A percentile compares a stretch with the other conserved stretches of the same genome.
These are phyloP conservation scores for Botrytis deweyae DNA, from an alignment of 2,329 filamentous ascomycete genomes.

Conservation along the genomic window DNA sequence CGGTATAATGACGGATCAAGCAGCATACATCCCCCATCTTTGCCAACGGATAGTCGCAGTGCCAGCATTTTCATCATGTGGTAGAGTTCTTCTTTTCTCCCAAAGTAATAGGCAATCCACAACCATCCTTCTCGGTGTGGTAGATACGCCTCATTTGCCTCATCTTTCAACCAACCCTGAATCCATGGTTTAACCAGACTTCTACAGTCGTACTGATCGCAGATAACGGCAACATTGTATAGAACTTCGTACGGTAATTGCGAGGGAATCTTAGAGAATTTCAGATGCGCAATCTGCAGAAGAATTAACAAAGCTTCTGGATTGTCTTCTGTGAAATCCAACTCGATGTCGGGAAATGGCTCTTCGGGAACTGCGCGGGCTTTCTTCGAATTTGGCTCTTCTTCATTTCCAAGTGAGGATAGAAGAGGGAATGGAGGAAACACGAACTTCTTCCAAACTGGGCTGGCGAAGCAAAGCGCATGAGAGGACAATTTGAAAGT, in stretches of 20 bases:
- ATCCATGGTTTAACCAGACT: not conserved
- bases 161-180: not conserved
- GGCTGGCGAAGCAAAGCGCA: not conserved
- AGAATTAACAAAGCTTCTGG: not conserved
- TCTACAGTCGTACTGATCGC: not conserved
- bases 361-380: not conserved
- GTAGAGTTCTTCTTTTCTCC: not conserved
- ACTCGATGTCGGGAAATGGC: not conserved
- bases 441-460: not conserved
- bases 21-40: not conserved
- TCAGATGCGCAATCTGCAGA: not conserved
- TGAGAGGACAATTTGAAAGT: not conserved
- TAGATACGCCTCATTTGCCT: not conserved
- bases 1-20: fast-evolving
- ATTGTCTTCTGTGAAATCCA: not conserved
- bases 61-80: not conserved
- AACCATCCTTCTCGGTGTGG: no score
- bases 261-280: not conserved
- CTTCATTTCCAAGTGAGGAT: not conserved
- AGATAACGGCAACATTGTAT: not conserved
- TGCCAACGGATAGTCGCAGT: fast-evolving
- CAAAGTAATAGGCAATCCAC: not conserved
- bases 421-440: not conserved
- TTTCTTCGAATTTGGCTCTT: not conserved
- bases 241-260: not conserved